Percentiles rank a stretch among this genome's conserved stretches.
Evolutionary conservation across 805 yeast species (phyloP).

Genomic region (Candida takata): DNA sequence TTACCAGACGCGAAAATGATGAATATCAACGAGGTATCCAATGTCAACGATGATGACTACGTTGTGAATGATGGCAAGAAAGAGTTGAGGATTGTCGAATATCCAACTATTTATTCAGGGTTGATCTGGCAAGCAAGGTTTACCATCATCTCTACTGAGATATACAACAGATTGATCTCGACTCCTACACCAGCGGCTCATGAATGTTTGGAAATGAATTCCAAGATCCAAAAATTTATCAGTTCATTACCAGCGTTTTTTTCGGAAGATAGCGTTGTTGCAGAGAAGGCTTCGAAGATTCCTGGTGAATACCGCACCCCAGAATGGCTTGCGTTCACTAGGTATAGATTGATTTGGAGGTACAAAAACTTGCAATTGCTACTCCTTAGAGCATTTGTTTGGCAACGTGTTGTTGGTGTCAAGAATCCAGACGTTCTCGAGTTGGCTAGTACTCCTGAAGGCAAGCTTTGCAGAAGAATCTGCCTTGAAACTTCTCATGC

Average conservation of each 20-base stretch:
- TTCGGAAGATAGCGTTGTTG: conserved; percentile 32
- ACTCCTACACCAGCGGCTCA: conserved; percentile 40
- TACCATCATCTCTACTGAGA: conserved; percentile 39
- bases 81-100: conserved; percentile 18
- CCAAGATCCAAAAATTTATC: conserved; percentile 34
- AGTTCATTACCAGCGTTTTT: conserved; percentile 40
- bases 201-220: conserved; percentile 44
- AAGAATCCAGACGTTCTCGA: conserved; percentile 28
- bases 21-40: conserved; percentile 44
- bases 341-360: conserved; percentile 52
- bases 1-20: conserved; percentile 40
- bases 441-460: conserved; percentile 33
- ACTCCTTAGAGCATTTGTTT: conserved; percentile 47
- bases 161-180: conserved; percentile 41
- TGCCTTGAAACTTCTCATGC: conserved; percentile 47
- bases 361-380: conserved; percentile 49
- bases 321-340: conserved; percentile 48
- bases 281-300: conserved; percentile 18
- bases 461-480: conserved; percentile 40
- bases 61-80: conserved; percentile 9
- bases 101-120: conserved; percentile 54
- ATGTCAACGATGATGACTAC: conserved; percentile 38
- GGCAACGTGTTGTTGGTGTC: conserved; percentile 41
- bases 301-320: conserved; percentile 26
- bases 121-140: conserved; percentile 48